Evolutionary conservation across 2,329 filamentous ascomycete species (phyloP).

Genomic region (Capronia americana): DNA sequence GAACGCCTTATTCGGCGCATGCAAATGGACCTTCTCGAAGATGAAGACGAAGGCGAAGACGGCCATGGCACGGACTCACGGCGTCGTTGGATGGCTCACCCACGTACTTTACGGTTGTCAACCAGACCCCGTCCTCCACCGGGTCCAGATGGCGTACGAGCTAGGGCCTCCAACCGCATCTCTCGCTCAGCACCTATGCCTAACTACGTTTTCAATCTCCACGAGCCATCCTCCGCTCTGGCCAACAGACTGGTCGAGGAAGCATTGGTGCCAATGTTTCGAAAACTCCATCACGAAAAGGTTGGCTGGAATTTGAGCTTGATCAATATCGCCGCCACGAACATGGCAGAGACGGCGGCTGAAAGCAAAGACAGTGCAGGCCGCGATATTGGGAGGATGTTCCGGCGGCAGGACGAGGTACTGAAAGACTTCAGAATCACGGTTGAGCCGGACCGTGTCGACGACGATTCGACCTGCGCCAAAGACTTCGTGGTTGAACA

Average conservation of each 20-base stretch:
- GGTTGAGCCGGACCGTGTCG: slow-evolving; percentile 8
- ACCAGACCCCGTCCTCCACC: slow-evolving; percentile 68
- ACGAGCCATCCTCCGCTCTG: slow-evolving; percentile 63
- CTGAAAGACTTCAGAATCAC: slow-evolving; percentile 69
- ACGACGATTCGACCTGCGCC: background rate
- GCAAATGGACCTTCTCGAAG: slow-evolving; percentile 73
- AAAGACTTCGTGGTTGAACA: background rate
- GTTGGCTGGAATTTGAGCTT: slow-evolving; percentile 80
- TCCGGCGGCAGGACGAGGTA: slow-evolving; percentile 73
- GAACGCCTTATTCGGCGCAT: slow-evolving; percentile 77
- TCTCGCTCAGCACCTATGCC: slow-evolving; percentile 79
- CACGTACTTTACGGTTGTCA: slow-evolving; percentile 80
- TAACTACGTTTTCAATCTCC: slow-evolving; percentile 72
- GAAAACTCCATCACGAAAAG: slow-evolving; percentile 72
- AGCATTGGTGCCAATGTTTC: slow-evolving; percentile 73
- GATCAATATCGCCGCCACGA: slow-evolving; percentile 85
- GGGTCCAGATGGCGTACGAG: slow-evolving; percentile 60
- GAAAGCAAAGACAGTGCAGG: slow-evolving; percentile 63
- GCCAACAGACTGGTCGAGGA: slow-evolving; percentile 74
- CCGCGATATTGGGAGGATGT: slow-evolving; percentile 82
- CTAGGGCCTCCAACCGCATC: slow-evolving; percentile 69
- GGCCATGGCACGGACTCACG: slow-evolving; percentile 16
- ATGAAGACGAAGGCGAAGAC: slow-evolving; percentile 49
- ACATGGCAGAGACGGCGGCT: slow-evolving; percentile 71
- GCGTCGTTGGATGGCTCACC: slow-evolving; percentile 74